A percentile compares a stretch with the other conserved stretches of the same genome.
phyloP scores from a whole-genome alignment of 192 early-diverging fungal genomes.

The Coemansia sp. region DNA sequence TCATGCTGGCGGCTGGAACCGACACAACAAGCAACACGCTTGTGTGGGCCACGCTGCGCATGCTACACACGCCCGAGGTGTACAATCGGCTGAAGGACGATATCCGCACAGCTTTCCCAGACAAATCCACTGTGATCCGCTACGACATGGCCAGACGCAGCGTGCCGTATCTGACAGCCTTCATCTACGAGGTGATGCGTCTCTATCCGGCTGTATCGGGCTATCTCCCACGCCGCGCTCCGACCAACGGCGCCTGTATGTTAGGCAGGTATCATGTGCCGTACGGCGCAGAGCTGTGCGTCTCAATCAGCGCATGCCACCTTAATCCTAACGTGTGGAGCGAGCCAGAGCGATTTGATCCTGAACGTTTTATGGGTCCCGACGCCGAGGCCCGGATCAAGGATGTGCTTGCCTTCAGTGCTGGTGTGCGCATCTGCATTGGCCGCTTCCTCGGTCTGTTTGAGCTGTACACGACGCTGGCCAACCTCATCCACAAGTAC shows the following conservation, averaged over 20 bases:
- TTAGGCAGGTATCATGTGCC: slow-evolving; percentile 23
- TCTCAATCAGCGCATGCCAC: slow-evolving; percentile 37
- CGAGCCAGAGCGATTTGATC: slow-evolving; percentile 27
- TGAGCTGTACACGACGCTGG: slow-evolving; percentile 45
- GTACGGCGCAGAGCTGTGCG: slow-evolving; percentile 10
- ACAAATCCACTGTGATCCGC: slow-evolving; percentile 9
- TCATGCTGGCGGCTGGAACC: slow-evolving; percentile 48
- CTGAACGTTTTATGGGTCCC: slow-evolving; percentile 36
- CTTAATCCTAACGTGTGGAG: slow-evolving; percentile 20
- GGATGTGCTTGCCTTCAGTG: slow-evolving; percentile 33
- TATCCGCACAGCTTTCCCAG: slow-evolving; percentile 33
- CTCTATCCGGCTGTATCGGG: slow-evolving; percentile 26
- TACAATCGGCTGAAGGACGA: slow-evolving; percentile 25
- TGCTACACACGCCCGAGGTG: slow-evolving; percentile 36
- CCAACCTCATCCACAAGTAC: slow-evolving; percentile 41
- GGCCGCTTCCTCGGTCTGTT: slow-evolving; percentile 42
- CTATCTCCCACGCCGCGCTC: slow-evolving; percentile 31
- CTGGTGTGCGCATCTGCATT: slow-evolving; percentile 43
- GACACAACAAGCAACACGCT: slow-evolving; percentile 55
- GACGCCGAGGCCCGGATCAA: slow-evolving; percentile 11
- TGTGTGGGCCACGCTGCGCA: slow-evolving; percentile 32
- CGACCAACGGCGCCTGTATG: slow-evolving; percentile 13
- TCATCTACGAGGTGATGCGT: slow-evolving; percentile 48
- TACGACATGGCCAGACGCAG: slow-evolving; percentile 22
- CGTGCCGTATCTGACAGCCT: slow-evolving; percentile 41